These are phyloP conservation scores for Aspergillus felis DNA, from an alignment of 2,329 filamentous ascomycete species.

Conservation along the genomic window DNA sequence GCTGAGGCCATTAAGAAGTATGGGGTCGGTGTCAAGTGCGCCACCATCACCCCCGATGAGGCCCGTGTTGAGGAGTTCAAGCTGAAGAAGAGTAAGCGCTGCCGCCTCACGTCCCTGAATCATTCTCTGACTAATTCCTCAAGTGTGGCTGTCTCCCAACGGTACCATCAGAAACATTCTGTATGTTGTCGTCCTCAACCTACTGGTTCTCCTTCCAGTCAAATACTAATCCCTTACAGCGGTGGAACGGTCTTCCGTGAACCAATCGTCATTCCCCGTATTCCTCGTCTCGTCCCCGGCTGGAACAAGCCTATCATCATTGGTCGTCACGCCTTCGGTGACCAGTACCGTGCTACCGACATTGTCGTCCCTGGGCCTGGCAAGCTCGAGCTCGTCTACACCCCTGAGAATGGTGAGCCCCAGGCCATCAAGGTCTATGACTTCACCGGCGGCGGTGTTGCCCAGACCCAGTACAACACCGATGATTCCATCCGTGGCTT, in stretches of 20 bases:
- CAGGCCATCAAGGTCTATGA: constrained; percentile 86
- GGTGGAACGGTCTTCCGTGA: constrained; percentile 98
- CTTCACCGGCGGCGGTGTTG: constrained; percentile 80
- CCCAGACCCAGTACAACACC: constrained; percentile 98
- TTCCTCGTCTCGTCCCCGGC: constrained; percentile 89
- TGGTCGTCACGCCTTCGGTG: constrained; percentile 94
- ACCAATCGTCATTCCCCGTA: constrained; percentile 91
- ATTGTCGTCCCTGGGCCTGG: constrained; percentile 75
- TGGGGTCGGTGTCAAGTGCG: constrained; percentile 97
- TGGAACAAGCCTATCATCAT: constrained; percentile 99
- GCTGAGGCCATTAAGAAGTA: constrained; percentile 99
- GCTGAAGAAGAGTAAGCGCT: constrained; percentile 85
- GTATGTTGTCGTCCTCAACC: constrained; percentile 32
- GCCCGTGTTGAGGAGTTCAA: constrained; percentile 95
- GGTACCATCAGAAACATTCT: constrained; percentile 71
- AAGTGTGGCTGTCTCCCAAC: constrained; percentile 98
- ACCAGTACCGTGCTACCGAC: constrained; percentile 98
- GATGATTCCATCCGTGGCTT: constrained; percentile 93
- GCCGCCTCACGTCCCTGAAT: neutral
- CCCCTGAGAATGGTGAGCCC: constrained; percentile 71
- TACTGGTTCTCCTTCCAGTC: neutral
- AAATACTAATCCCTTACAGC: constrained; percentile 30
- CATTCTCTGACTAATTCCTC: constrained; percentile 10
- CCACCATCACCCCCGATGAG: constrained; percentile 98
- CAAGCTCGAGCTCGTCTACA: constrained; percentile 92